These are phyloP conservation scores for Fusarium lateritium DNA, from an alignment of 2,329 filamentous ascomycete species.

Conservation along the genomic window DNA sequence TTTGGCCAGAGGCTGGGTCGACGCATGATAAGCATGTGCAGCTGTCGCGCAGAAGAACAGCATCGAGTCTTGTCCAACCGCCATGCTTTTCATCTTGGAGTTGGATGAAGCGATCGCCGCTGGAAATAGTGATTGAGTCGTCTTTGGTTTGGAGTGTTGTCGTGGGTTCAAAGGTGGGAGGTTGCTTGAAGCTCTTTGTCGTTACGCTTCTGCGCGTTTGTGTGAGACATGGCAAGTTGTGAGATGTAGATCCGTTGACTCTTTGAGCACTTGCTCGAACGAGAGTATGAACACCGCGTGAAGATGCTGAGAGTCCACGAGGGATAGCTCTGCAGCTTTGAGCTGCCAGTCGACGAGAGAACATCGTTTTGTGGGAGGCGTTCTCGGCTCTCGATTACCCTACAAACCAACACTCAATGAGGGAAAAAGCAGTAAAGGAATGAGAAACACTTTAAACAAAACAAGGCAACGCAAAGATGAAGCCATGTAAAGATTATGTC, in stretches of 20 bases:
- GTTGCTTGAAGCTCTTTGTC: slow-evolving; percentile 21
- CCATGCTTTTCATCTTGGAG: slow-evolving; percentile 41
- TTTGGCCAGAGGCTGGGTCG: slow-evolving; percentile 72
- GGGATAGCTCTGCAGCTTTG: slow-evolving; percentile 32
- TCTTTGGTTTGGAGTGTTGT: slow-evolving; percentile 18
- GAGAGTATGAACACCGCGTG: not conserved
- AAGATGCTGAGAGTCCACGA: slow-evolving; percentile 1
- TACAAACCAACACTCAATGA: not conserved
- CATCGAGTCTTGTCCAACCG: slow-evolving; percentile 47
- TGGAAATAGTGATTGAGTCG: slow-evolving; percentile 45
- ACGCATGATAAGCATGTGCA: slow-evolving; percentile 69
- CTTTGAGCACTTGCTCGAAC: slow-evolving; percentile 42
- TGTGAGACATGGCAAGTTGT: slow-evolving; percentile 1
- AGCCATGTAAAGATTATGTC: not conserved
- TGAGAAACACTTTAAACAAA: not conserved
- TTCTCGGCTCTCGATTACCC: not conserved
- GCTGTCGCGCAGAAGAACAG: slow-evolving; percentile 64
- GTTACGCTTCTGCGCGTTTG: slow-evolving; percentile 9
- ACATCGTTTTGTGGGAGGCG: slow-evolving; percentile 18
- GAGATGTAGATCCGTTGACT: not conserved
- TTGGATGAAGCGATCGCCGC: slow-evolving; percentile 48
- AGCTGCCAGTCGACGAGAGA: slow-evolving; percentile 20
- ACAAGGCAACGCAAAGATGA: not conserved
- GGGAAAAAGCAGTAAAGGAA: not conserved
- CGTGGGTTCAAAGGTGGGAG: slow-evolving; percentile 32